Conservation (phyloP, 1,139 yeast genomes). For the Ogataea hybrid region DNA sequence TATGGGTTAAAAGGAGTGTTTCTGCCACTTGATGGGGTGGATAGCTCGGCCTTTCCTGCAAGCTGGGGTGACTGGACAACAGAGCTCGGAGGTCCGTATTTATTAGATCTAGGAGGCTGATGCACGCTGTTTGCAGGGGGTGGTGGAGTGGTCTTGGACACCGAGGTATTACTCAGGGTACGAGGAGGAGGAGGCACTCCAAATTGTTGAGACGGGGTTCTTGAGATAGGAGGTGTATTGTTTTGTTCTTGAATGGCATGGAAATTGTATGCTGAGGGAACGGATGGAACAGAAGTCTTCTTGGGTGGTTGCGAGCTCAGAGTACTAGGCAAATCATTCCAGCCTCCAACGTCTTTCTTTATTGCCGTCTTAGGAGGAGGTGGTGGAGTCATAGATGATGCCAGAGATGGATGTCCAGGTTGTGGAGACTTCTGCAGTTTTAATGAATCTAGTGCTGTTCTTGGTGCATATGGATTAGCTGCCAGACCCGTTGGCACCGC, state of each 20-base stretch:
- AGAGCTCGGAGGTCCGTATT: constrained; percentile 17
- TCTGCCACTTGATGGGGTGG: constrained; percentile 17
- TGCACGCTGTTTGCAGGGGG: constrained; percentile 1
- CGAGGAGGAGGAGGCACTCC: constrained; percentile 31
- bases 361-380: constrained; percentile 38
- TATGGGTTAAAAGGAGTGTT: constrained; percentile 28
- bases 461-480: constrained; percentile 32
- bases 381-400: constrained; percentile 31
- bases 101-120: constrained; percentile 18
- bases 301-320: constrained; percentile 44
- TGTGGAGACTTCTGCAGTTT: constrained; percentile 22
- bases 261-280: constrained; percentile 23
- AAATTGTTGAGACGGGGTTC: constrained; percentile 27
- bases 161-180: constrained; percentile 15
- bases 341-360: constrained; percentile 74
- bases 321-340: constrained; percentile 90
- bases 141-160: constrained; percentile 19
- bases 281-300: constrained; percentile 20
- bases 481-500: constrained; percentile 15
- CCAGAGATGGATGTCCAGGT: constrained; percentile 5
- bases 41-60: constrained; percentile 11
- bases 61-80: constrained; percentile 15
- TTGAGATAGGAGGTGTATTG: constrained; percentile 19
- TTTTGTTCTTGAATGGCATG: constrained; percentile 18
- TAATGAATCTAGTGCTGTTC: constrained; percentile 32